Conservation (phyloP, 1,284 basidiomycete species). For the Neonothopanus nambi region DNA sequence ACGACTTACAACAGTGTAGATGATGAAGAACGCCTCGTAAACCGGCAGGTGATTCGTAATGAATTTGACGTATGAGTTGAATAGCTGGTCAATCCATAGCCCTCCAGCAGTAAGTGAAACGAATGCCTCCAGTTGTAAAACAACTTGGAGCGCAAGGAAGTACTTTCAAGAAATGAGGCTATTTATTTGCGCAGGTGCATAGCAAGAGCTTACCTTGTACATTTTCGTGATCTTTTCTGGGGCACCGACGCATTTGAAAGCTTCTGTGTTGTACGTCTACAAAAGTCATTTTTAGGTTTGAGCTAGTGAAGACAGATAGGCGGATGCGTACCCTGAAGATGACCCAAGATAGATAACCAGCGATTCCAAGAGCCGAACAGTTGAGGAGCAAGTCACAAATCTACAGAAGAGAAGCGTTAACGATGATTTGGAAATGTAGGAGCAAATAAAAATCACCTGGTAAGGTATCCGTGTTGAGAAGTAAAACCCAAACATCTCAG, state of each 20-base stretch:
- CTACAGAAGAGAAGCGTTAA: too few species aligned
- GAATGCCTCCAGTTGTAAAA: constrained; percentile 57
- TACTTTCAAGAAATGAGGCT: constrained; percentile 32
- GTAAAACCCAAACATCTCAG: constrained; percentile 47
- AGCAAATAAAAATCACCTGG: constrained; percentile 42
- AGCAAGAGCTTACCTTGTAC: constrained; percentile 40
- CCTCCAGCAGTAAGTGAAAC: constrained; percentile 49
- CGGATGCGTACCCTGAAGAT: constrained; percentile 42
- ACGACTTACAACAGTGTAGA: constrained; percentile 45
- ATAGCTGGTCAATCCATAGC: constrained; percentile 57
- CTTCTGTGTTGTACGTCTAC: constrained; percentile 46
- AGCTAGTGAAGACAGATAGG: neutral
- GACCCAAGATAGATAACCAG: constrained; percentile 44
- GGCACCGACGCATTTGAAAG: constrained; percentile 56
- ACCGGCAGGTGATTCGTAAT: constrained; percentile 42
- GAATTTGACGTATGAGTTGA: constrained; percentile 42
- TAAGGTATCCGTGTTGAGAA: constrained; percentile 40
- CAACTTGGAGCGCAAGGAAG: constrained; percentile 56
- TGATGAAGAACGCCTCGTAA: constrained; percentile 47
- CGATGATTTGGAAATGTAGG: neutral
- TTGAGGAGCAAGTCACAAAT: constrained; percentile 51
- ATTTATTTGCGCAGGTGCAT: neutral
- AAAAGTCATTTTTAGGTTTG: constrained; percentile 12
- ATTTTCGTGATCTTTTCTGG: constrained; percentile 48
- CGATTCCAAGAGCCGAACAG: constrained; percentile 41